Evolutionary conservation across 257 asterid species (phyloP), one percentile per base, ranked within the genome.

Genomic region (Ilex asprella): DNA sequence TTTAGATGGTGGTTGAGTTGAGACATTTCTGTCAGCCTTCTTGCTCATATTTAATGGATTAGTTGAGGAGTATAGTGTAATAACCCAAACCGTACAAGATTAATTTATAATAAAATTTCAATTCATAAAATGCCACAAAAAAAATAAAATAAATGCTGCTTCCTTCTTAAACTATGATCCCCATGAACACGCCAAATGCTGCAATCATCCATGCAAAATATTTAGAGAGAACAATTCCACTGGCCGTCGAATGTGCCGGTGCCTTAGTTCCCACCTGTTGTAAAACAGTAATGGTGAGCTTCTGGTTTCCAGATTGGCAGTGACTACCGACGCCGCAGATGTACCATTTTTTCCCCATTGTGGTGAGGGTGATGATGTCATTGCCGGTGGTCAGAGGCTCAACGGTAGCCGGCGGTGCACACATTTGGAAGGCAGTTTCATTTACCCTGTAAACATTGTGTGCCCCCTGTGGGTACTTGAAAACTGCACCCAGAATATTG

Each of bases 341-440:
- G 52, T 81, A 80, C 86, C 86, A 77, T 47, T 72, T 77, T 68
- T 31, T 75, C 13, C 86, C 86, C 2, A 63, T 31, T 10, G 30
- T 6, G 0, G 63, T 30, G 2, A 75, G 81, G 39, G 61, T 11
- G 41, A 81, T 66, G 1, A 31, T 30, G 59, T 77, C 81, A 7
- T 46, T 60, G 12, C 83, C 86, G 9, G 30, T 59, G 0, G 16
- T 44, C 0, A 66, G 30, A 27, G 75, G 47, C 7, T 6, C 64
- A 16, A 43, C 55, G 21, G 66, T 14, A 16, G 55, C 62, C n/a
- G 74, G 54, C 44, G 67, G 30, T 4, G 30, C 15, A 53, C 84
- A 81, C 32, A 67, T 21, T 60, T 67, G 64, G 67, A 75, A 81
- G 15, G 16, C 70, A 14, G 68, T 51, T 56, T 75, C 81, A 35